Evolutionary conservation across 441 rosid species (phyloP), one percentile per base, ranked within the genome.

Genomic region (Arabidopsis lyrata): DNA sequence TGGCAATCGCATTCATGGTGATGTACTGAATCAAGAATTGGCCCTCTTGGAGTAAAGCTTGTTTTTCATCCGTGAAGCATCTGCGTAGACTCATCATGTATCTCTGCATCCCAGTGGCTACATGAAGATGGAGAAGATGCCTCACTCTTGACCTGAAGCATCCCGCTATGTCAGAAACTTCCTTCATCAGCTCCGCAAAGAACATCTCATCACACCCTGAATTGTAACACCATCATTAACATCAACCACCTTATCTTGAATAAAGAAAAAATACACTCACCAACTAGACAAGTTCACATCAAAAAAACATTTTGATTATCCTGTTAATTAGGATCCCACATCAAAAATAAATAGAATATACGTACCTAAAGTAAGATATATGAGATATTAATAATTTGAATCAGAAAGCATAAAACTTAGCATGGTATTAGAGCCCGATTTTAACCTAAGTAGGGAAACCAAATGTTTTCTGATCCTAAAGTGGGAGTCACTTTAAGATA

Each of bases 1-100:
- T 90, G 38, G 98, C 98, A 60, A 84, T 87, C 0, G 97, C 91
- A n/a, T 92, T 94, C 98, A 92, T 90, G 0, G 88, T 84, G 35
- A 87, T 77, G 64, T 94, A 92, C 29, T 92, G 86, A 5, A 92
- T 90, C 86, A 94, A 71, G 80, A 90, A 83, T 56, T 77, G 74
- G 24, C 97, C 97, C 71, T 90, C 89, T 63, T 87, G 80, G 16
- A 80, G 42, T 80, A 90, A 78, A 66, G 82, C 76, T 69, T 83
- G 89, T 55, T 77, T 88, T 64, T 88, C 84, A 16, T 83, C 84
- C 34, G 50, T 83, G 70, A 86, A 86, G 68, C 90, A 92, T 27
- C 83, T 87, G 6, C 86, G 80, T 38, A 94, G 11, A 36, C 81
- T 62, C 50, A 84, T 48, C 18, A 84, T 45, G 70, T 79, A 92